phyloP scores from a whole-genome alignment of 441 rosid genomes.

The Gossypium trilobum region DNA sequence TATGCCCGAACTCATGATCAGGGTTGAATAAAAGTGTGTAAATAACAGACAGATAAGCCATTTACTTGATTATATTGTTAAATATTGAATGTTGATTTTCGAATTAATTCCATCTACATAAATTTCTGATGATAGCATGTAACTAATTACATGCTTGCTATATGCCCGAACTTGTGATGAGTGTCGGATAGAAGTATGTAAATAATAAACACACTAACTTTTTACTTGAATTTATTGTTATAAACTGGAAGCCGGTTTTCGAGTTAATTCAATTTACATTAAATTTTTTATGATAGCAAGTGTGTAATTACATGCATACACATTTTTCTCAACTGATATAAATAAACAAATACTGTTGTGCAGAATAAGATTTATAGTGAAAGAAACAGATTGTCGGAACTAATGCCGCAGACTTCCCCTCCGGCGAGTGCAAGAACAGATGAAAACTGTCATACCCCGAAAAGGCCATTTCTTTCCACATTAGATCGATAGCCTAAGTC shows the following conservation, averaged over 20 bases:
- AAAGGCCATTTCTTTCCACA: conserved; percentile 53
- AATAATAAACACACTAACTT: too few relatives aligned
- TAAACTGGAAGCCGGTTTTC: too few relatives aligned
- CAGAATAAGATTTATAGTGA: conserved; percentile 52
- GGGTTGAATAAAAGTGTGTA: not conserved
- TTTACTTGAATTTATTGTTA: too few relatives aligned
- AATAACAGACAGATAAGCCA: too few relatives aligned
- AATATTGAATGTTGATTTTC: too few relatives aligned
- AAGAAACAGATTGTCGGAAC: conserved; percentile 46
- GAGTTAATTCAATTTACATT: too few relatives aligned
- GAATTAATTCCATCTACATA: too few relatives aligned
- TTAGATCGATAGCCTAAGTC: conserved; percentile 41
- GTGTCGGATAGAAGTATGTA: not conserved
- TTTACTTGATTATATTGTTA: too few relatives aligned
- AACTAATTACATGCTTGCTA: too few relatives aligned
- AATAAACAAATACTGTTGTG: conserved; percentile 4
- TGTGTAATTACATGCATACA: not conserved
- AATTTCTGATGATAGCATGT: too few relatives aligned
- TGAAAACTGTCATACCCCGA: conserved; percentile 52
- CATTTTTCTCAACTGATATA: not conserved
- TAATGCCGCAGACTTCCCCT: conserved; percentile 46
- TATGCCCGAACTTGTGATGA: not conserved
- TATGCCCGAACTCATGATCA: not conserved
- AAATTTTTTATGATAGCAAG: too few relatives aligned
- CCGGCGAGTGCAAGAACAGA: conserved; percentile 36